Base-by-base conservation (phyloP, 441 rosid species). In the Viola pubescens region DNA sequence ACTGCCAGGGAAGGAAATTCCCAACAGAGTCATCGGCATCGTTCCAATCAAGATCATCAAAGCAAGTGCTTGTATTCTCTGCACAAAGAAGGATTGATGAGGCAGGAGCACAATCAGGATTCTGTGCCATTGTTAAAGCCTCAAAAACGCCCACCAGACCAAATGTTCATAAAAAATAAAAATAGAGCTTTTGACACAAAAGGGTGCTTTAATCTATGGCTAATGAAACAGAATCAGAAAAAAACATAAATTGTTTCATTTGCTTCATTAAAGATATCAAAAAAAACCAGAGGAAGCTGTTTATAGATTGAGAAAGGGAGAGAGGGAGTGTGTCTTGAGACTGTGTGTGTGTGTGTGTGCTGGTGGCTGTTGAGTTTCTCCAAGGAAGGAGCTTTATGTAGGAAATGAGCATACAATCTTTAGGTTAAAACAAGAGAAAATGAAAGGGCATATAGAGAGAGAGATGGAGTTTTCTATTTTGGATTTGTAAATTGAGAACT, bases 21-120 rank as follows among this genome's bases (percentile, higher is more conserved):
- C 62, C 81, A 60, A 68, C 63, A 64, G 64, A 77, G 46, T 60
- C 74, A 51, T 19, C 61, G 55, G 54, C 72, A 66, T 60, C 37
- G 56, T 12, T 5, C 49, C 79, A 62, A 59, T 40, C 66, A 61
- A 68, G 51, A 59, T 80, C 89, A 71, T 52, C 79, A 59, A 72
- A 67, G 63, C 73, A 77, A 64, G 72, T 52, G 48, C 63, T 70
- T 64, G 75, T 62, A 59, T 62, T 75, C 50, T 84, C 90, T 38
- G 64, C 74, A 57, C 91, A 82, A 40, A 81, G 62, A 54, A 85
- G 84, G 71, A 78, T 65, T 37, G 80, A 70, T 26, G 34, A 26
- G 34, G 34, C 34, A 51, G 62, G 65, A 3, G 55, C 67, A 47
- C 46, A 55, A 59, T 77, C 88, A 65, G 74, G 74, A 75, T 78